Evolutionary conservation across 1,284 basidiomycete species (phyloP).

Genomic region (Fomitopsis schrenkii): DNA sequence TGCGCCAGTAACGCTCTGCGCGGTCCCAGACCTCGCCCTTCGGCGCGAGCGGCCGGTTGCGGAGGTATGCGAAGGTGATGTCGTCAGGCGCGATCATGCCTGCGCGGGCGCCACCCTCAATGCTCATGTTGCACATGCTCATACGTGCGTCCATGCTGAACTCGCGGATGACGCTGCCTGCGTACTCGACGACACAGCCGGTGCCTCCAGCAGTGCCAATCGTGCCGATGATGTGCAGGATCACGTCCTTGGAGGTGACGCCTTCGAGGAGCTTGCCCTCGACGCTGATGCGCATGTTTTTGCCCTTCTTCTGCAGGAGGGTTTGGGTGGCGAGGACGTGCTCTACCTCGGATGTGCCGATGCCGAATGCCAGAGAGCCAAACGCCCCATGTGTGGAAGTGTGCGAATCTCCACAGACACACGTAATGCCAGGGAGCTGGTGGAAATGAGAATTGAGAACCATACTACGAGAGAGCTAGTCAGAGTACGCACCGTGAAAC

Average conservation of each 20-base stretch:
- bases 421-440: slow-evolving; percentile 90
- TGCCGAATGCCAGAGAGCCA: slow-evolving; percentile 94
- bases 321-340: slow-evolving; percentile 97
- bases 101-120: slow-evolving; percentile 92
- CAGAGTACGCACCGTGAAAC: slow-evolving; percentile 70
- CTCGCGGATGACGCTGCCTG: slow-evolving; percentile 86
- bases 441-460: neutral
- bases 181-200: slow-evolving; percentile 91
- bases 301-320: slow-evolving; percentile 86
- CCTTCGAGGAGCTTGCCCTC: slow-evolving; percentile 85
- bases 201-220: slow-evolving; percentile 96
- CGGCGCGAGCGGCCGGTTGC: slow-evolving; percentile 81
- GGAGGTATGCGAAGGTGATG: slow-evolving; percentile 86
- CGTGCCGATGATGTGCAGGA: slow-evolving; percentile 90
- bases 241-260: slow-evolving; percentile 92
- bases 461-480: neutral
- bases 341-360: slow-evolving; percentile 96
- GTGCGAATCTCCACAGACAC: slow-evolving; percentile 95
- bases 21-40: slow-evolving; percentile 89
- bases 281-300: slow-evolving; percentile 95
- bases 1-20: slow-evolving; percentile 87
- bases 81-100: slow-evolving; percentile 97
- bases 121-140: slow-evolving; percentile 99
- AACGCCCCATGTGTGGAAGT: slow-evolving; percentile 95
- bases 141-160: slow-evolving; percentile 96